A percentile compares a stretch with the other conserved stretches of the same genome.
These are phyloP conservation scores for Sclerotinia subarctica DNA, from an alignment of 2,329 filamentous ascomycete species.

Conservation along the genomic window DNA sequence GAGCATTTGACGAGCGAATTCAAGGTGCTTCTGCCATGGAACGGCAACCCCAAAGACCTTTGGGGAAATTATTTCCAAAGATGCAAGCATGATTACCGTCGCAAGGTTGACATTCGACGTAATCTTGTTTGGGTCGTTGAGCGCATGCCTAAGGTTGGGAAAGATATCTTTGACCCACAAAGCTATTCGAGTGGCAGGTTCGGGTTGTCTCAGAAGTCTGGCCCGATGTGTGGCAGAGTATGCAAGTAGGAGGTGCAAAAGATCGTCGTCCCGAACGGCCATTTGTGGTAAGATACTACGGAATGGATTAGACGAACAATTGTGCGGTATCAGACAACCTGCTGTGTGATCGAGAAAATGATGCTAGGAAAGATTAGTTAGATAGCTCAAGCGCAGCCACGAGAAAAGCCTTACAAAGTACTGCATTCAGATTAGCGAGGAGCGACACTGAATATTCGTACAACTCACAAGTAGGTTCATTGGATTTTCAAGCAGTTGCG, in stretches of 20 bases:
- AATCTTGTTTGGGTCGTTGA: constrained; percentile 58
- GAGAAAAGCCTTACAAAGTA: constrained; percentile 46
- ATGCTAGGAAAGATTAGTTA: constrained; percentile 40
- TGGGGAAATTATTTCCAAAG: constrained; percentile 78
- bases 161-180: constrained; percentile 78
- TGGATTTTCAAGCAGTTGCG: constrained; percentile 62
- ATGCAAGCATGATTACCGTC: constrained; percentile 80
- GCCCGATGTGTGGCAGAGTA: constrained; percentile 84
- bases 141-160: constrained; percentile 64
- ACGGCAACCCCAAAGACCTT: constrained; percentile 77
- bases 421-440: constrained; percentile 33
- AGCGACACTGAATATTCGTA: neutral
- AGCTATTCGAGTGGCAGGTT: constrained; percentile 75
- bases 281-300: constrained; percentile 53
- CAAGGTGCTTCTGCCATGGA: constrained; percentile 76
- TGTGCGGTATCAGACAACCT: constrained; percentile 53
- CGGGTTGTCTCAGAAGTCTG: constrained; percentile 67
- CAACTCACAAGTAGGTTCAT: constrained; percentile 65
- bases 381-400: constrained; percentile 1
- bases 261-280: constrained; percentile 65
- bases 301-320: constrained; percentile 52
- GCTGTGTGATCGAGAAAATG: constrained; percentile 78
- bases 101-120: constrained; percentile 73
- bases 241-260: constrained; percentile 73
- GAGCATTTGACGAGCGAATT: constrained; percentile 73